Evolutionary conservation across 179 eudicot genomes (phyloP).

Genomic region (Silene vulgaris): DNA sequence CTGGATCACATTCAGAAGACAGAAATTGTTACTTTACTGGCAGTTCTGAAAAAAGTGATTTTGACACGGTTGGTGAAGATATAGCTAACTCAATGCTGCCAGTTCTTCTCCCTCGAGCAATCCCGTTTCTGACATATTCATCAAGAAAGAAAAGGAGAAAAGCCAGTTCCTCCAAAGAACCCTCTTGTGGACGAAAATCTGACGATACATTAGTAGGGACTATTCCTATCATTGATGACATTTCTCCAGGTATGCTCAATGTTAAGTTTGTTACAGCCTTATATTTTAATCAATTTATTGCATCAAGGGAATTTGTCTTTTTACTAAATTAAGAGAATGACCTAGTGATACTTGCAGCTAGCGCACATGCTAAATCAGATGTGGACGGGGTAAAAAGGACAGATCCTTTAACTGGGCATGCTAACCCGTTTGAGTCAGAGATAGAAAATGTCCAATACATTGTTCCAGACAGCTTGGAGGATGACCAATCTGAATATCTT

Average conservation of each 20-base stretch:
- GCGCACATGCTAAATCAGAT: constrained; percentile 31
- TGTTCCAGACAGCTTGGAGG: constrained; percentile 57
- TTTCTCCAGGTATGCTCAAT: constrained; percentile 40
- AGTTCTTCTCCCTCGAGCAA: constrained; percentile 74
- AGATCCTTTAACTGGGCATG: constrained; percentile 18
- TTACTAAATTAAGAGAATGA: background rate
- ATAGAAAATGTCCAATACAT: constrained; percentile 28
- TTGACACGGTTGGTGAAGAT: constrained; percentile 65
- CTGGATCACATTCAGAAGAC: constrained; percentile 45
- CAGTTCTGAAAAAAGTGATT: constrained; percentile 49
- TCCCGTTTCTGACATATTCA: constrained; percentile 74
- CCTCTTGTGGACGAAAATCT: constrained; percentile 21
- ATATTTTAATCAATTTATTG: constrained; percentile 12
- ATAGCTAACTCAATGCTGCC: constrained; percentile 72
- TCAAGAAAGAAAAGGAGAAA: constrained; percentile 57
- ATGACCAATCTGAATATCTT: constrained; percentile 35
- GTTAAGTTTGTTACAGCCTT: constrained; percentile 11
- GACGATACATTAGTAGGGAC: constrained; percentile 26
- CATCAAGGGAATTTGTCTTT: constrained; percentile 9
- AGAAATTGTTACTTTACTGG: constrained; percentile 31
- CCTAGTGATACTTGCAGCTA: constrained; percentile 32
- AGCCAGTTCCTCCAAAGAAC: constrained; percentile 27
- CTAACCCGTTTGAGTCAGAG: constrained; percentile 27
- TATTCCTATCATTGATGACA: constrained; percentile 20
- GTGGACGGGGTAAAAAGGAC: constrained; percentile 27